phyloP scores from a whole-genome alignment of 108 stramenopile species.

The Nitzschia inconspicua region DNA sequence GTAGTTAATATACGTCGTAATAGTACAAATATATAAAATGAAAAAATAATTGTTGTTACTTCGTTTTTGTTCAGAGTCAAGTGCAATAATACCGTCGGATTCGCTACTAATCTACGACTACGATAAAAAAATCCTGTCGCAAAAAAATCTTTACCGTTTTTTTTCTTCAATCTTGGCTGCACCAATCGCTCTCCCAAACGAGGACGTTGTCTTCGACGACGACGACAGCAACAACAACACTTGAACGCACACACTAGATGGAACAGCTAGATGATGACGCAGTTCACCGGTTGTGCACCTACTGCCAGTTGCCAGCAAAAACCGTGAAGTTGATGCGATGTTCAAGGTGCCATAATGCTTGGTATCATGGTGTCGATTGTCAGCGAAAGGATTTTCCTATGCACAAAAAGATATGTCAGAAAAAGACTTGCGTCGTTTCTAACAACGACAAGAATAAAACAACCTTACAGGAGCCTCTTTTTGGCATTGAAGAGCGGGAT shows the following conservation, averaged over 20 bases:
- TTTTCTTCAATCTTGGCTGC: no score
- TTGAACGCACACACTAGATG: neutral
- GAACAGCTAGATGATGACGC: neutral
- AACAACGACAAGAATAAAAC: neutral
- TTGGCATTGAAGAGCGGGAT: constrained; percentile 33
- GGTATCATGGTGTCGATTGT: constrained; percentile 55
- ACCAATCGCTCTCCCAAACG: no score
- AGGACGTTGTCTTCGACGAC: no score
- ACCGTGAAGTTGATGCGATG: constrained; percentile 36
- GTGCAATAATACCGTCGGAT: no score
- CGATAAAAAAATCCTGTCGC: no score
- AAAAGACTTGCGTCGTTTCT: neutral
- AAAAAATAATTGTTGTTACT: no score
- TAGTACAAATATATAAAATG: no score
- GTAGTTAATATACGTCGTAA: no score
- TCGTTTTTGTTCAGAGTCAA: no score
- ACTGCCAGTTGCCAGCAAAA: neutral
- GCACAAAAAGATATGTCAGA: constrained; percentile 40
- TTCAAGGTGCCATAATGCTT: constrained; percentile 48
- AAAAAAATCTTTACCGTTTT: no score
- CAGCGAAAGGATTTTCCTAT: constrained; percentile 49
- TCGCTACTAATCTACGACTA: no score
- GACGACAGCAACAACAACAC: neutral
- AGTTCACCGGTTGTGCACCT: neutral
- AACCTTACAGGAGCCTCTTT: neutral